Evolutionary conservation across 306 rosid genomes (phyloP), one percentile per base, ranked within the genome.

Genomic region (Vachellia pachyceras): DNA sequence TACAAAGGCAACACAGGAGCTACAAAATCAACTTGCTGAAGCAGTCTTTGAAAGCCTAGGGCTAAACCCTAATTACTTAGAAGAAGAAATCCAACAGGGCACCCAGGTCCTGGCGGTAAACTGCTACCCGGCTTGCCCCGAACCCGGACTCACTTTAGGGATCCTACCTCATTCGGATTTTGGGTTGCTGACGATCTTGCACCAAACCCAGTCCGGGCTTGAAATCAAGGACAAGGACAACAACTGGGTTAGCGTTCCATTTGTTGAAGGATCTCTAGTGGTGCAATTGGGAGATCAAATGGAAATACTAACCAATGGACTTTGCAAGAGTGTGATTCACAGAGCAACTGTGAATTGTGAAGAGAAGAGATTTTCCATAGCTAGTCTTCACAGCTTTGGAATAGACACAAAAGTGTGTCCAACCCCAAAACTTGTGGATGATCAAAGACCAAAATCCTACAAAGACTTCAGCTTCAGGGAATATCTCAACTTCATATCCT

Each of bases 201-300:
- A 82, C 3, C 91, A 87, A 65, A 88, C 86, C 35, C 80, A 86
- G 20, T 70, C 77, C 0, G 94, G 91, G 46, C 86, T 87, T 0
- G 89, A 90, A 61, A 55, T 88, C 42, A 77, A 77, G 77, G 86
- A 82, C 73, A 55, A 52, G 7, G 55, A 49, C 47, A 47, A 80
- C 46, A 80, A 86, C n/a, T 84, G 91, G 90, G 13, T 67, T 9
- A 60, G 78, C 5, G 93, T 87, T 17, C 93, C 91, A 0, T 75
- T 17, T 40, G 81, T 75, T 60, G 87, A 90, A 72, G 88, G 88
- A 17, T 87, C 86, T 13, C 78, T 90, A 2, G 64, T 84, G 23
- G 91, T 90, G 18, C 90, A 81, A 9, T 20, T 90, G 14, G 89
- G 94, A 54, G 89, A 90, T 77, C 91, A 90, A 73, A 67, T 86